Base-by-base conservation (phyloP, 495 filamentous ascomycete species). In the Evernia prunastri region DNA sequence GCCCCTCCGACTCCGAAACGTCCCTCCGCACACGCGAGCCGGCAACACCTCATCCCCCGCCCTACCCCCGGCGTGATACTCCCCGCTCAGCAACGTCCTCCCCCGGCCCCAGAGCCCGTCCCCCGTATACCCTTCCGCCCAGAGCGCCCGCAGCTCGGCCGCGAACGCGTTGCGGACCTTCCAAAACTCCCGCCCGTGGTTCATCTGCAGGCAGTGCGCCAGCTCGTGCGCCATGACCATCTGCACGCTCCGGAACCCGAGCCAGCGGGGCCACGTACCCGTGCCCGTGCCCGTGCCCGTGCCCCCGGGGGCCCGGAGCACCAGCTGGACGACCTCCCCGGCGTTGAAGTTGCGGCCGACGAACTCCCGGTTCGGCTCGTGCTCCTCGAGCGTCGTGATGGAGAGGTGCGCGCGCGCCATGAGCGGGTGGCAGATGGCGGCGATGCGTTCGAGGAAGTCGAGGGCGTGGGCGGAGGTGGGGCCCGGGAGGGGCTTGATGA, bases 151-250 rank as follows among this genome's bases (percentile, higher is more conserved):
- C 79, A 93, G 82, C 40, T 89, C 80, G 36, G 73, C 77, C 15
- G 87, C 84, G 70, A 85, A 90, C 58, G 74, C 69, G 70, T 91
- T 87, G 37, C 88, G 73, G 20, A 89, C 85, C 29, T 79, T 80
- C 89, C 89, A 92, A 71, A 92, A 92, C 5, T 78, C 81, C 54
- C 78, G 75, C 2, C 81, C 84, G 66, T 93, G 89, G 69, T 92
- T 92, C 90, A 93, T 93, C 67, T 92, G 84, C 72, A 89, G 85
- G 75, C 85, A 87, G 69, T 93, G 89, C 23, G 90, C 89, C 23
- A 93, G 75, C 66, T 80, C 76, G 68, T 90, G 88, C 83, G 90
- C 88, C 88, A 92, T 92, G 39, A 92, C 88, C 85, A 92, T 90
- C 76, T 90, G 86, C 20, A 93, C 88, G 63, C 86, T 86, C 56